Evolutionary conservation across 495 filamentous ascomycete genomes (phyloP).

Genomic region (Aspergillus indologenus): DNA sequence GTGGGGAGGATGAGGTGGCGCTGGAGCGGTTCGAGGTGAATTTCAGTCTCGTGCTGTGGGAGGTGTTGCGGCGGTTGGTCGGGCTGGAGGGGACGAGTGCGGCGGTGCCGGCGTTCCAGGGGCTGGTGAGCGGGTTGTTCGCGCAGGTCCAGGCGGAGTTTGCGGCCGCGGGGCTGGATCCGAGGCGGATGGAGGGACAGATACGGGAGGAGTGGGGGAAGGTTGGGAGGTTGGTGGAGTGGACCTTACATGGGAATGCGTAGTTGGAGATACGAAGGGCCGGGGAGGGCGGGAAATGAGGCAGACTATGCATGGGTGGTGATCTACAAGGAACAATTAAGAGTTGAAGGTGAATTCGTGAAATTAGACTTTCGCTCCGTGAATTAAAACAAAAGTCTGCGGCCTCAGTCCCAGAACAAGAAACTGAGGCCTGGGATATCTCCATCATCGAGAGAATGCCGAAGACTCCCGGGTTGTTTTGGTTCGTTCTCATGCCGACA

Average conservation of each 20-base stretch:
- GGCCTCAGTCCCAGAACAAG: neutral
- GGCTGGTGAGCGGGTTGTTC: constrained; percentile 30
- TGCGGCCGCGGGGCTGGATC: constrained; percentile 29
- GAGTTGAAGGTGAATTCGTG: constrained; percentile 18
- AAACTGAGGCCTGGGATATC: constrained; percentile 6
- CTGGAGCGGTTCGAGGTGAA: constrained; percentile 27
- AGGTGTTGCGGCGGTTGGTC: constrained; percentile 41
- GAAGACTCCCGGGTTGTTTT: constrained; percentile 12
- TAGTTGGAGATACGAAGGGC: neutral
- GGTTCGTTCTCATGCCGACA: constrained; percentile 42
- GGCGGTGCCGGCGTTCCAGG: constrained; percentile 36
- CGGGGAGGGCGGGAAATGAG: neutral
- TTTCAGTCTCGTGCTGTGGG: constrained; percentile 37
- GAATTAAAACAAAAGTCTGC: neutral
- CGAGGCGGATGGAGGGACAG: constrained; percentile 21
- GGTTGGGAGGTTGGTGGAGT: constrained; percentile 29
- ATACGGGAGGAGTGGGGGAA: constrained; percentile 37
- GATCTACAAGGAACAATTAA: too few species aligned
- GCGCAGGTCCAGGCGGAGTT: constrained; percentile 34
- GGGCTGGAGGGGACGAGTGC: constrained; percentile 33
- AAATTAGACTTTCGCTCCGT: constrained; percentile 17
- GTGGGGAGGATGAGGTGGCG: constrained; percentile 13
- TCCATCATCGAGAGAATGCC: constrained; percentile 18
- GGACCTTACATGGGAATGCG: constrained; percentile 19
- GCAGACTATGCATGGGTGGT: neutral